phyloP scores from a whole-genome alignment of 805 yeast species.

The Yarrowia yakushimensis region DNA sequence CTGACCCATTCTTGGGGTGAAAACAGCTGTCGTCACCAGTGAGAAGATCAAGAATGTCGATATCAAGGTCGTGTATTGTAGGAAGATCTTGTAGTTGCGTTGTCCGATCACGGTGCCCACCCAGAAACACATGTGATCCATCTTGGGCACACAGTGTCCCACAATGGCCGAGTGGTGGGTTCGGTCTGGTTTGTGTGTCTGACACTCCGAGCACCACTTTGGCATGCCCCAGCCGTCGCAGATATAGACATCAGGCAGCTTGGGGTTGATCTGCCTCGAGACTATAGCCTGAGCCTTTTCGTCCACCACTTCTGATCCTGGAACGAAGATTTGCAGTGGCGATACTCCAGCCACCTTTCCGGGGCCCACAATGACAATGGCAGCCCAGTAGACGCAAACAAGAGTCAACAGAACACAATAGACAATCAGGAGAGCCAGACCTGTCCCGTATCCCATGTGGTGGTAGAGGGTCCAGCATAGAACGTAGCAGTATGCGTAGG shows the following conservation, averaged over 20 bases:
- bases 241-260: slow-evolving; percentile 56
- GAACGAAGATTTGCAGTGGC: not conserved
- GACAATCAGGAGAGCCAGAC: slow-evolving; percentile 42
- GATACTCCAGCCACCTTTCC: slow-evolving; percentile 44
- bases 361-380: slow-evolving; percentile 52
- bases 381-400: slow-evolving; percentile 45
- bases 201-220: slow-evolving; percentile 66
- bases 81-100: slow-evolving; percentile 57
- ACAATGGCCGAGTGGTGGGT: slow-evolving; percentile 63
- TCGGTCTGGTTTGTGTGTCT: slow-evolving; percentile 61
- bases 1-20: slow-evolving; percentile 35
- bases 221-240: slow-evolving; percentile 77
- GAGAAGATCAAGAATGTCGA: slow-evolving; percentile 42
- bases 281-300: not conserved
- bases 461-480: slow-evolving; percentile 41
- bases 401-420: slow-evolving; percentile 33
- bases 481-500: slow-evolving; percentile 46
- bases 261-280: slow-evolving; percentile 28
- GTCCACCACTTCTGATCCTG: slow-evolving; percentile 4
- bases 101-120: slow-evolving; percentile 70
- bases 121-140: slow-evolving; percentile 85
- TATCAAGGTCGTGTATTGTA: slow-evolving; percentile 45
- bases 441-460: slow-evolving; percentile 40
- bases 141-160: slow-evolving; percentile 59
- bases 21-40: slow-evolving; percentile 41